Conservation (phyloP, 345 rosid species). For the Crucihimalaya himalaica region DNA sequence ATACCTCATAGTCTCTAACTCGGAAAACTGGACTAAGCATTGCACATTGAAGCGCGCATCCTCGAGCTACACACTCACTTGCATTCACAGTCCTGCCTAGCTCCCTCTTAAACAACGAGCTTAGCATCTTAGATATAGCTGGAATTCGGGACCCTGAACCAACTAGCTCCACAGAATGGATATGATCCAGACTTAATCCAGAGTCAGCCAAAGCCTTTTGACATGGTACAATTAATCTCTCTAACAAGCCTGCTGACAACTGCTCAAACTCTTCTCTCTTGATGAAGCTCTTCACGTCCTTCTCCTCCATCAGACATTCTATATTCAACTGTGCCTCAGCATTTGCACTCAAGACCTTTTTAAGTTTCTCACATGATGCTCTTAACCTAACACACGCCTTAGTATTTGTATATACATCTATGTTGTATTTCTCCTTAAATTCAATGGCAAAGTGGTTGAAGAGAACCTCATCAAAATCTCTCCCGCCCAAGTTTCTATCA, state of each 20-base stretch:
- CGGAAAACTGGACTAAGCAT: constrained; percentile 67
- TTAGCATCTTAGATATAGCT: constrained; percentile 52
- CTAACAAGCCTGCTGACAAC: constrained; percentile 50
- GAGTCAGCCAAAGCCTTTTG: constrained; percentile 60
- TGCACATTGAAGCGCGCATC: constrained; percentile 79
- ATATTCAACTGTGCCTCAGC: constrained; percentile 65
- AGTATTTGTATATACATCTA: constrained; percentile 58
- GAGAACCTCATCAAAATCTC: constrained; percentile 64
- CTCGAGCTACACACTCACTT: constrained; percentile 71
- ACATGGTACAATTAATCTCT: constrained; percentile 55
- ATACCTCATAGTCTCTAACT: constrained; percentile 65
- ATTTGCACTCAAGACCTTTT: constrained; percentile 74
- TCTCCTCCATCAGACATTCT: constrained; percentile 73
- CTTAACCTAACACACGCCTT: constrained; percentile 62
- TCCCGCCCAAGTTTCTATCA: constrained; percentile 59
- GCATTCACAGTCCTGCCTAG: constrained; percentile 68
- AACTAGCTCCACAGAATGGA: constrained; percentile 67
- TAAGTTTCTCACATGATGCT: constrained; percentile 65
- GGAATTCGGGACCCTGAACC: constrained; percentile 75
- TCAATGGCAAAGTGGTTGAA: constrained; percentile 52
- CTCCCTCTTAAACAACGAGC: constrained; percentile 53
- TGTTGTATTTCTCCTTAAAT: constrained; percentile 58
- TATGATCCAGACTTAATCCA: constrained; percentile 51
- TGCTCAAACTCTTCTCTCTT: constrained; percentile 69
- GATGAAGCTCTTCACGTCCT: constrained; percentile 65